phyloP scores from a whole-genome alignment of 1,284 basidiomycete species.

The Bjerkandera adusta region DNA sequence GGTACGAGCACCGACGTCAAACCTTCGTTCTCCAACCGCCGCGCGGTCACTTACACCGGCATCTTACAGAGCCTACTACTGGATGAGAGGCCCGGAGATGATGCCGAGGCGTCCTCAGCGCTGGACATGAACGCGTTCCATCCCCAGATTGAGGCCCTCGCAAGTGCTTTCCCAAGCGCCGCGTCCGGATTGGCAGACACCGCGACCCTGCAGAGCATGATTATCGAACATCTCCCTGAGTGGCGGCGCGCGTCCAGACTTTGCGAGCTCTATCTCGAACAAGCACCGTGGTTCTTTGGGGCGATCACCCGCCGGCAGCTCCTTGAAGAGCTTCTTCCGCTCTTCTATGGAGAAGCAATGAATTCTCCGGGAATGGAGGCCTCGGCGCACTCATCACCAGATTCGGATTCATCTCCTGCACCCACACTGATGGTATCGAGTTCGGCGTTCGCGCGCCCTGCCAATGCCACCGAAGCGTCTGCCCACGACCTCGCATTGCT shows the following conservation, averaged over 20 bases:
- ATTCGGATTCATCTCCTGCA: neutral
- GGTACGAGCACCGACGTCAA: conserved; percentile 27
- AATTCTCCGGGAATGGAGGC: neutral
- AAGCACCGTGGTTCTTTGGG: conserved; percentile 76
- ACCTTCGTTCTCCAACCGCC: neutral
- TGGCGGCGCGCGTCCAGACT: conserved; percentile 55
- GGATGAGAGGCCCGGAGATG: conserved; percentile 6
- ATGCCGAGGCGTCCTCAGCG: too few relatives aligned
- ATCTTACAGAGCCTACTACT: conserved; percentile 29
- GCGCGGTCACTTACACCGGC: conserved; percentile 1
- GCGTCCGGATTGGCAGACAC: conserved; percentile 16
- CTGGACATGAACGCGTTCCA: conserved; percentile 18
- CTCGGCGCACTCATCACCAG: conserved; percentile 9
- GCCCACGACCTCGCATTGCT: conserved; percentile 57
- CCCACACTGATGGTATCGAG: conserved; percentile 4
- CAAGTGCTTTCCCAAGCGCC: conserved; percentile 31
- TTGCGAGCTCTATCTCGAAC: conserved; percentile 62
- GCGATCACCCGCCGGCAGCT: conserved; percentile 60
- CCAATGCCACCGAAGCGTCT: conserved; percentile 18
- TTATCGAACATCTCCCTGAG: conserved; percentile 50
- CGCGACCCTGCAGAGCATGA: conserved; percentile 39
- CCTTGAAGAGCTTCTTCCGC: conserved; percentile 60
- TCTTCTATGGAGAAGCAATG: conserved; percentile 55
- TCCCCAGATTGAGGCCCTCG: conserved; percentile 39
- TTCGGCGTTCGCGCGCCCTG: conserved; percentile 17